phyloP scores from a whole-genome alignment of 2,329 filamentous ascomycete genomes.

The Pseudohalonectria lignicola region DNA sequence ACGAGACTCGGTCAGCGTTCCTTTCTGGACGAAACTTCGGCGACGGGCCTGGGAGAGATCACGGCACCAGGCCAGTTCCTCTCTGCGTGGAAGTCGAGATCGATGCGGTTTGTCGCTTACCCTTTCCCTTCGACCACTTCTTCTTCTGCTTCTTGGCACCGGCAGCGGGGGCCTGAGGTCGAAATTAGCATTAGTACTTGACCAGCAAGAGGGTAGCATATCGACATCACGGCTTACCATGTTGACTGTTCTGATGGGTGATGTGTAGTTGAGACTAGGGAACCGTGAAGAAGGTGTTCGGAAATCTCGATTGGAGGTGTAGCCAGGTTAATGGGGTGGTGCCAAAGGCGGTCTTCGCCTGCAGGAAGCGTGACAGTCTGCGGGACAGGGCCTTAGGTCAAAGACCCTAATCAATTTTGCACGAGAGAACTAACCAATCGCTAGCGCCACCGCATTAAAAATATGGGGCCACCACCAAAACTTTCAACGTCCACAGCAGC shows the following conservation, averaged over 20 bases:
- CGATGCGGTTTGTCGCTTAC: too few relatives aligned
- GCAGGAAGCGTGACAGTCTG: not conserved
- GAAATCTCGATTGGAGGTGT: too few relatives aligned
- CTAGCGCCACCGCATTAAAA: not conserved
- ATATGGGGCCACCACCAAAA: conserved; percentile 2
- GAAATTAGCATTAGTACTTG: not conserved
- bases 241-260: conserved; percentile 22
- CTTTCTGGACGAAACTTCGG: too few relatives aligned
- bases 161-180: conserved; percentile 6
- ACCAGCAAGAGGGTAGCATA: not conserved
- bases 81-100: too few relatives aligned
- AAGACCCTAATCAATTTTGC: conserved; percentile 1
- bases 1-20: too few relatives aligned
- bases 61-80: too few relatives aligned
- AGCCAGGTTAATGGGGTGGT: too few relatives aligned
- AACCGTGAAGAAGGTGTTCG: not conserved
- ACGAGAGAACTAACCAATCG: not conserved
- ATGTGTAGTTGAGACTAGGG: conserved; percentile 8
- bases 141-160: conserved; percentile 75
- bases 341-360: not conserved
- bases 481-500: not conserved
- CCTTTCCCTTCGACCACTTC: conserved; percentile 60
- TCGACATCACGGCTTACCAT: conserved; percentile 18
- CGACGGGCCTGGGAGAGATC: too few relatives aligned
- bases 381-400: conserved; percentile 1